Conservation (phyloP, 768 basidiomycete genomes). For the Auricularia sp. region DNA sequence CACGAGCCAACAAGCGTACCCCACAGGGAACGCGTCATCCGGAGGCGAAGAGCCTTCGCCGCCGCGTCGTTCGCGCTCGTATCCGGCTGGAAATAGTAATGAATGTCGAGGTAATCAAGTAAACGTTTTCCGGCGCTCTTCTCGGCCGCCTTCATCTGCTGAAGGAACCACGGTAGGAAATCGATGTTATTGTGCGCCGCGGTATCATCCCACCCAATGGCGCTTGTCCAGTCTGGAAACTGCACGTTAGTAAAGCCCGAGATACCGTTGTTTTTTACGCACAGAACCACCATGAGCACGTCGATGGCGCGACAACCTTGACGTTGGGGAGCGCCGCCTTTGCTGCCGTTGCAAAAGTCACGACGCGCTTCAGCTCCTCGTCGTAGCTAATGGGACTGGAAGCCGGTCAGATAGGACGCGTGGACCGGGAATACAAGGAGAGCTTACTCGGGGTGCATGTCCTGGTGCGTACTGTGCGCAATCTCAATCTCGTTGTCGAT, state of each 20-base stretch:
- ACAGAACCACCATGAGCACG: slow-evolving; percentile 23
- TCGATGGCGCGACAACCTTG: slow-evolving; percentile 36
- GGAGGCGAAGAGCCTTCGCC: slow-evolving; percentile 39
- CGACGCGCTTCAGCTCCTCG: slow-evolving; percentile 38
- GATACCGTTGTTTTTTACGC: slow-evolving; percentile 9
- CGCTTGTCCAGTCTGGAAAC: slow-evolving; percentile 41
- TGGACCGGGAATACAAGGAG: not conserved
- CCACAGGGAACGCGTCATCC: slow-evolving; percentile 43
- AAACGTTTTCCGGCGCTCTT: slow-evolving; percentile 28
- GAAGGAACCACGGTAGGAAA: slow-evolving; percentile 47
- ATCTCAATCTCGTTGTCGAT: slow-evolving; percentile 53
- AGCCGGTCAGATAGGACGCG: not conserved
- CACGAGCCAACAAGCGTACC: slow-evolving; percentile 12
- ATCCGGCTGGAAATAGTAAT: slow-evolving; percentile 45
- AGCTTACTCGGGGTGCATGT: slow-evolving; percentile 42
- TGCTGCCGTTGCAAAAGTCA: slow-evolving; percentile 30
- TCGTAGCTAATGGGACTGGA: slow-evolving; percentile 37
- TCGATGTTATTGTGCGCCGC: slow-evolving; percentile 42
- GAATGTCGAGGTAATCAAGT: slow-evolving; percentile 46
- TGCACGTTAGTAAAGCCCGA: slow-evolving; percentile 20
- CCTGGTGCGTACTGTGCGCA: slow-evolving; percentile 41
- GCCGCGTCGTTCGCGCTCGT: slow-evolving; percentile 43
- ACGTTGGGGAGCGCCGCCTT: slow-evolving; percentile 36
- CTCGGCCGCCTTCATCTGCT: slow-evolving; percentile 34
- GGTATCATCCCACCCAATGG: slow-evolving; percentile 37